A percentile compares a stretch with the other conserved stretches of the same genome.
Conservation (phyloP, 2,329 filamentous ascomycete species). For the Periconia sp. region DNA sequence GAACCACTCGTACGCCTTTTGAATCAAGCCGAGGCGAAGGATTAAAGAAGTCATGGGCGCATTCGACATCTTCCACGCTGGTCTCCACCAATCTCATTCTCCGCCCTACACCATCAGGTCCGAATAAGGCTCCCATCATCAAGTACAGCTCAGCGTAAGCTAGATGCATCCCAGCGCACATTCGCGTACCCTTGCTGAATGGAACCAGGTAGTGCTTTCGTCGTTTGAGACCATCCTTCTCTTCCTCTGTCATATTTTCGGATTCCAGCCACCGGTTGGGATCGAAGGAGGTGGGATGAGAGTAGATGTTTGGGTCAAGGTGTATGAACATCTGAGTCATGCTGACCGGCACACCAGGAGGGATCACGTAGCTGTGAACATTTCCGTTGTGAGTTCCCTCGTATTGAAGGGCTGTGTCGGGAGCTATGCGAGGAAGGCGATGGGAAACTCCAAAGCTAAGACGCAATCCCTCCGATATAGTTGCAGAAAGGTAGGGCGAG, state of each 20-base stretch:
- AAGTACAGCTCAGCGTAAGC: constrained; percentile 19
- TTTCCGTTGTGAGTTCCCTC: background rate
- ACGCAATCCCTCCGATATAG: constrained; percentile 26
- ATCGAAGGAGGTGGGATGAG: constrained; percentile 11
- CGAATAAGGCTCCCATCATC: constrained; percentile 22
- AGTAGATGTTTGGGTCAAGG: constrained; percentile 21
- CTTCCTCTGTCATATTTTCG: background rate
- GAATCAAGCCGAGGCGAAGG: constrained; percentile 18
- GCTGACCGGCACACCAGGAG: constrained; percentile 24
- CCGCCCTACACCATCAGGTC: constrained; percentile 1
- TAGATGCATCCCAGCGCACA: constrained; percentile 30
- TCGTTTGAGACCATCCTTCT: background rate
- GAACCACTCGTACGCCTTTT: constrained; percentile 26
- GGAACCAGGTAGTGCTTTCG: constrained; percentile 26
- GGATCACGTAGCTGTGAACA: constrained; percentile 9
- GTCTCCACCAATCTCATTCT: constrained; percentile 15
- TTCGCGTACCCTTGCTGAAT: constrained; percentile 30
- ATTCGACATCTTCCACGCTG: constrained; percentile 13
- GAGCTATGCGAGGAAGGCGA: constrained; percentile 13
- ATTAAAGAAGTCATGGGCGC: constrained; percentile 30
- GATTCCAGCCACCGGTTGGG: constrained; percentile 29
- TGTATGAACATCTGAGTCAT: constrained; percentile 28
- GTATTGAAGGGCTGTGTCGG: constrained; percentile 6
- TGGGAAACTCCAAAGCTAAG: constrained; percentile 20
- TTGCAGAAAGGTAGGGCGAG: constrained; percentile 19